A percentile compares a stretch with the other conserved stretches of the same genome.
Conservation (phyloP, 2,329 filamentous ascomycete species). For the Berkeleyomyces basicola region DNA sequence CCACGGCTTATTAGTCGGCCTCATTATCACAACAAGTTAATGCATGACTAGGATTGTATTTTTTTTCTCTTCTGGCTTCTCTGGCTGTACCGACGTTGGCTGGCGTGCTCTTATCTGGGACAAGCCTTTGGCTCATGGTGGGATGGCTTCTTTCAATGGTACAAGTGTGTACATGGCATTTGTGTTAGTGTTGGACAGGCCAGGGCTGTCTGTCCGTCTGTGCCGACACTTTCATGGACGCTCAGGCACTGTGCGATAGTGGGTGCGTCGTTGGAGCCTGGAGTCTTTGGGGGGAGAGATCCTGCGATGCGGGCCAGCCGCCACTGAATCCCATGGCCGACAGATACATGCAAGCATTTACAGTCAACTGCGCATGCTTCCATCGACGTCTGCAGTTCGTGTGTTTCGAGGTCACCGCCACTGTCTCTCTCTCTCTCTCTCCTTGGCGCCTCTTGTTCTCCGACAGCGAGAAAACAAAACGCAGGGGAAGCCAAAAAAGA, state of each 20-base stretch:
- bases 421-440: not conserved
- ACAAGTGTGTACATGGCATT: too few relatives aligned
- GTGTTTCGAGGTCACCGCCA: not conserved
- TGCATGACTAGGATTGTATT: not conserved
- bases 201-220: too few relatives aligned
- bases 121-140: not conserved
- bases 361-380: too few relatives aligned
- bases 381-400: too few relatives aligned
- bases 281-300: too few relatives aligned
- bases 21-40: constrained; percentile 3
- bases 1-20: constrained; percentile 3
- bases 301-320: too few relatives aligned
- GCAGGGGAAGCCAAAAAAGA: not conserved
- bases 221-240: too few relatives aligned
- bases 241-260: too few relatives aligned
- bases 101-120: not conserved
- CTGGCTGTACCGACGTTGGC: not conserved
- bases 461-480: not conserved
- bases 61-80: not conserved
- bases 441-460: not conserved
- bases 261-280: too few relatives aligned
- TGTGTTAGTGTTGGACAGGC: too few relatives aligned
- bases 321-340: too few relatives aligned
- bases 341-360: too few relatives aligned
- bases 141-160: not conserved